phyloP scores from a whole-genome alignment of 1,284 basidiomycete genomes.

The Cutaneotrichosporon sp. region DNA sequence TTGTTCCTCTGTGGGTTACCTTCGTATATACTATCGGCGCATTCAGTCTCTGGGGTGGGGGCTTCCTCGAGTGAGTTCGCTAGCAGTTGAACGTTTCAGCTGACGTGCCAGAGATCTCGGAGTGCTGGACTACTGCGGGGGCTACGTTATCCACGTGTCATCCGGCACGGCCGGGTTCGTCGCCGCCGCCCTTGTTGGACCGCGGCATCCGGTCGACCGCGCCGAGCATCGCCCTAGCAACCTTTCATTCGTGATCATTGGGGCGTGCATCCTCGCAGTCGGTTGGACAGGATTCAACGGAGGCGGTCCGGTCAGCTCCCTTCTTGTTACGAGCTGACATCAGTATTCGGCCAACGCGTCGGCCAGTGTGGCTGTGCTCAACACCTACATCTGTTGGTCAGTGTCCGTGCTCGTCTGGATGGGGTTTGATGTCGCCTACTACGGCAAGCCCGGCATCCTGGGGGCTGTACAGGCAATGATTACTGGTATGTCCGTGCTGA shows the following conservation, averaged over 20 bases:
- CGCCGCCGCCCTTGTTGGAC: neutral
- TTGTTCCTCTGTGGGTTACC: neutral
- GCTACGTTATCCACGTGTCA: neutral
- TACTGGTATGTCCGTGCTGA: neutral
- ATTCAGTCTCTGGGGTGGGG: neutral
- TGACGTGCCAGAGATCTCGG: neutral
- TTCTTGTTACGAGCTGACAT: neutral
- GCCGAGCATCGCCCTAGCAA: neutral
- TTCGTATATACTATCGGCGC: neutral
- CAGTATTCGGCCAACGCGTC: neutral
- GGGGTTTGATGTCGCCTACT: neutral
- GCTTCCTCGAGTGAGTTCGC: neutral
- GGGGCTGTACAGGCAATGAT: neutral
- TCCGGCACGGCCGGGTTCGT: neutral
- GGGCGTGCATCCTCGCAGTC: neutral
- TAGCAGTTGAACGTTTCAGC: neutral
- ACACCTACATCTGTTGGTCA: neutral
- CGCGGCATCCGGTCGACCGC: neutral
- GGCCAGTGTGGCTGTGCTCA: neutral
- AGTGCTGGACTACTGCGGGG: neutral
- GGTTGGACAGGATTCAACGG: neutral
- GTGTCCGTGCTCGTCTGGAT: neutral
- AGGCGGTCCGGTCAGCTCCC: neutral
- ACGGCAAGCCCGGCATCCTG: neutral
- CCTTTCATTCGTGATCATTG: neutral